Evolutionary conservation across 257 asterid genomes (phyloP).

Genomic region (Ehretia macrophylla): DNA sequence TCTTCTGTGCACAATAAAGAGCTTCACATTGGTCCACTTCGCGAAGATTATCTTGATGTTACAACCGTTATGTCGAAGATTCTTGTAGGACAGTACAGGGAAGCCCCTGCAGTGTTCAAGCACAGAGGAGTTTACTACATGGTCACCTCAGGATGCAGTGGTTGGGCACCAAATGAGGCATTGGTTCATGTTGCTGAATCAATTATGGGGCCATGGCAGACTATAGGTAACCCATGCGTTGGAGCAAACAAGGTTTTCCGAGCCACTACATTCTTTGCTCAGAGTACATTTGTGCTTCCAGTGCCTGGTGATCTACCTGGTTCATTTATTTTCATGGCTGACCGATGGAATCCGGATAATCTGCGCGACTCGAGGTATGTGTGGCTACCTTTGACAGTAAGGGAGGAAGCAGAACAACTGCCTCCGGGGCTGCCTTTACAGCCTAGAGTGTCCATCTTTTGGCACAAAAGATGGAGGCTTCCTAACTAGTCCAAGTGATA

Average conservation of each 20-base stretch:
- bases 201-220: constrained; percentile 75
- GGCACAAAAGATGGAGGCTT: constrained; percentile 68
- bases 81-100: constrained; percentile 60
- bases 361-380: constrained; percentile 63
- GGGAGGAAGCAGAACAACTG: constrained; percentile 26
- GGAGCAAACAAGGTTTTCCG: constrained; percentile 56
- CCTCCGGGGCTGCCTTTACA: constrained; percentile 28
- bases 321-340: constrained; percentile 63
- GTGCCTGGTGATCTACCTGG: constrained; percentile 43
- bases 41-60: constrained; percentile 38
- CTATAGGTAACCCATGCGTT: constrained; percentile 74
- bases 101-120: constrained; percentile 78
- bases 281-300: constrained; percentile 60
- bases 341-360: constrained; percentile 66
- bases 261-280: constrained; percentile 60
- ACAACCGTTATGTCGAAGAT: constrained; percentile 25
- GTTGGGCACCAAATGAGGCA: constrained; percentile 85
- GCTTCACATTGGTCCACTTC: constrained; percentile 49
- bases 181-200: constrained; percentile 69
- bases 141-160: constrained; percentile 87
- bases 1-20: constrained; percentile 59
- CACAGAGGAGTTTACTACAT: constrained; percentile 43
- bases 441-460: constrained; percentile 61
- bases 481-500: constrained; percentile 10
- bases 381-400: constrained; percentile 68